Conservation (phyloP, 768 basidiomycete species). For the Collybia nuda region DNA sequence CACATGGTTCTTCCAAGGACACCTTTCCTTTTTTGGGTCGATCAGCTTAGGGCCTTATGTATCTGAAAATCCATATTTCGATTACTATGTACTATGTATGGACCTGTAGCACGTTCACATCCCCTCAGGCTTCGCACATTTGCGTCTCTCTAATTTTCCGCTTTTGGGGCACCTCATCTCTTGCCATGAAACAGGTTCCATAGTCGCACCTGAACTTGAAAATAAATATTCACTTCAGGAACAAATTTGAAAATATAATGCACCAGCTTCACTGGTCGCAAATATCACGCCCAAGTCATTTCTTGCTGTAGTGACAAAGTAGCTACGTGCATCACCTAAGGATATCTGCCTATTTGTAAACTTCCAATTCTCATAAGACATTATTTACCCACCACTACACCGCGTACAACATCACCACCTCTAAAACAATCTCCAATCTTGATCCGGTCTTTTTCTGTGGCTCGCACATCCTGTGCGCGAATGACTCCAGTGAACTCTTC, state of each 20-base stretch:
- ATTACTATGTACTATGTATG: too few relatives aligned
- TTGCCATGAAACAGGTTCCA: conserved; percentile 88
- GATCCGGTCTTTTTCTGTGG: conserved; percentile 87
- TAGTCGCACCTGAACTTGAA: conserved; percentile 59
- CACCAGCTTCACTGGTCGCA: conserved; percentile 85
- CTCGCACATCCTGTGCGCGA: conserved; percentile 83
- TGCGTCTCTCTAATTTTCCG: conserved; percentile 75
- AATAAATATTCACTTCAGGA: too few relatives aligned
- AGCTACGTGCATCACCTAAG: conserved; percentile 87
- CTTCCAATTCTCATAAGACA: not conserved
- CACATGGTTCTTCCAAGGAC: conserved; percentile 2
- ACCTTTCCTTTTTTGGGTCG: conserved; percentile 2
- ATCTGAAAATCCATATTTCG: too few relatives aligned
- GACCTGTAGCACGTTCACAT: conserved; percentile 36
- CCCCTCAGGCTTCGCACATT: conserved; percentile 83
- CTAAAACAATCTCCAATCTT: conserved; percentile 91
- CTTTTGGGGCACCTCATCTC: conserved; percentile 89
- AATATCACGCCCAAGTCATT: conserved; percentile 92
- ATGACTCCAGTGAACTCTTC: conserved; percentile 92
- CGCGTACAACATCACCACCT: conserved; percentile 88
- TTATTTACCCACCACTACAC: conserved; percentile 66
- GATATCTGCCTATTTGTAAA: conserved; percentile 60
- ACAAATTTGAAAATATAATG: conserved; percentile 16
- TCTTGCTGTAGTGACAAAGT: conserved; percentile 88
- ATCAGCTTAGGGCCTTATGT: not conserved